Base-by-base conservation (phyloP, 2,329 filamentous ascomycete species). In the Ophiosphaerella korrae region DNA sequence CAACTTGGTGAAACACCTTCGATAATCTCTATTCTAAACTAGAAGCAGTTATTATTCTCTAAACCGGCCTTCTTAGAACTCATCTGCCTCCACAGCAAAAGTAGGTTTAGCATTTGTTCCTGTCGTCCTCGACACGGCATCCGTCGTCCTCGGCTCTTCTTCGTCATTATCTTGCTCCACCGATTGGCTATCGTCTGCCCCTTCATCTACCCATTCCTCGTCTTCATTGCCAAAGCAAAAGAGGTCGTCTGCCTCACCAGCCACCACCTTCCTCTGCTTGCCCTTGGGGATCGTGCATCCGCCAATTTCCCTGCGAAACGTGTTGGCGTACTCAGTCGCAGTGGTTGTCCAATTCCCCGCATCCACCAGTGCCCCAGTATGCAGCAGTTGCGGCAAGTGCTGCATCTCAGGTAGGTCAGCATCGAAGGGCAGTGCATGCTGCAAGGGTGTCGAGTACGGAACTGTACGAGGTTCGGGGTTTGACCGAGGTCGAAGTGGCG, bases 281-380 rank as follows among this genome's bases (percentile, higher is more conserved):
- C 64, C 65, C 48, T 63, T 67, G 23, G 67, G 67, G 7, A 74
- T 70, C 21, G 70, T 68, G 63, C 91, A 96, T 1, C 82, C 83
- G n/a, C 91, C 91, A 12, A 90, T 80, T 3, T 83, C 76, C 44
- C 74, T 72, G 37, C 85, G 82, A 66, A 94, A 93, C 12, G 77
- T 64, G 0, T 73, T 64, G 4, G 82, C 76, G 63, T 87, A 91
- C 5, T 79, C 74, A 1, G 70, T 53, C 2, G 85, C 82, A 2
- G 73, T 71, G 2, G 69, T 64, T 7, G 76, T 74, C 2, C 85
- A 57, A 0, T 76, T 75, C 4, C 63, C 67, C 1, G 75, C 56
- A 2, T 69, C 71, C 9, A 77, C 72, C n/a, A 63, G 57, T 16
- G 77, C 73, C 1, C 90, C 90, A 23, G 86, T 80, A 80, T 87